Percentiles rank a stretch among this genome's conserved stretches.
Evolutionary conservation across 805 yeast species (phyloP).

Genomic region (Lipomyces mesembrius): DNA sequence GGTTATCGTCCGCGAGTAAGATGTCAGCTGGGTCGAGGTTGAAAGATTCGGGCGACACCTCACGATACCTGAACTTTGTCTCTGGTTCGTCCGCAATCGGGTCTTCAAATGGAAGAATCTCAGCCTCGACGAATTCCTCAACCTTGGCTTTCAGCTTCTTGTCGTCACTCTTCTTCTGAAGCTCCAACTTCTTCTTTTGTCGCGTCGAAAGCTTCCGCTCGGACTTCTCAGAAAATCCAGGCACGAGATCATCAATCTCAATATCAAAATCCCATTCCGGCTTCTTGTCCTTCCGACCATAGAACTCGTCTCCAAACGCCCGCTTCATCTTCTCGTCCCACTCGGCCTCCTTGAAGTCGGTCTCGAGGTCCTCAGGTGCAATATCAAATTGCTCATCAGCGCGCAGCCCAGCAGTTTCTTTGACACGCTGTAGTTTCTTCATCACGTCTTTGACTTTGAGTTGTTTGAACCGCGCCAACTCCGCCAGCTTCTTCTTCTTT

Average conservation of each 20-base stretch:
- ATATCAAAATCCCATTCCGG: conserved; percentile 72
- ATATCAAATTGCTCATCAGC: conserved; percentile 63
- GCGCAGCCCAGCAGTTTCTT: conserved; percentile 64
- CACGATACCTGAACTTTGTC: conserved; percentile 74
- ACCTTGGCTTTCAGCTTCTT: conserved; percentile 63
- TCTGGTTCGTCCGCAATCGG: conserved; percentile 53
- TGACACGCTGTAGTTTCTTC: conserved; percentile 67
- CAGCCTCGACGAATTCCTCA: conserved; percentile 75
- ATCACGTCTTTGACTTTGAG: conserved; percentile 76
- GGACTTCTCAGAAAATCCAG: conserved; percentile 50
- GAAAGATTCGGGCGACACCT: conserved; percentile 91
- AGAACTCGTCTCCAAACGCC: conserved; percentile 83
- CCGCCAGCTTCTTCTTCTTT: conserved; percentile 60
- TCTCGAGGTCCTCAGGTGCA: conserved; percentile 68
- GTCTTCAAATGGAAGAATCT: conserved; percentile 53
- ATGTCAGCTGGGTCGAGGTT: conserved; percentile 88
- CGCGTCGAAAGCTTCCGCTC: conserved; percentile 38
- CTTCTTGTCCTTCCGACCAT: conserved; percentile 57
- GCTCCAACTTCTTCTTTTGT: conserved; percentile 40
- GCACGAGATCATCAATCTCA: conserved; percentile 52
- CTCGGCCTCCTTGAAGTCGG: conserved; percentile 81
- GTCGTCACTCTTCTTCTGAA: conserved; percentile 51
- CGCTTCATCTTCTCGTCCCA: conserved; percentile 89
- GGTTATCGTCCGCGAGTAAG: conserved; percentile 83
- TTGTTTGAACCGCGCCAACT: conserved; percentile 70